phyloP scores from a whole-genome alignment of 257 asterid species.

The Nyctanthes arbortristis region DNA sequence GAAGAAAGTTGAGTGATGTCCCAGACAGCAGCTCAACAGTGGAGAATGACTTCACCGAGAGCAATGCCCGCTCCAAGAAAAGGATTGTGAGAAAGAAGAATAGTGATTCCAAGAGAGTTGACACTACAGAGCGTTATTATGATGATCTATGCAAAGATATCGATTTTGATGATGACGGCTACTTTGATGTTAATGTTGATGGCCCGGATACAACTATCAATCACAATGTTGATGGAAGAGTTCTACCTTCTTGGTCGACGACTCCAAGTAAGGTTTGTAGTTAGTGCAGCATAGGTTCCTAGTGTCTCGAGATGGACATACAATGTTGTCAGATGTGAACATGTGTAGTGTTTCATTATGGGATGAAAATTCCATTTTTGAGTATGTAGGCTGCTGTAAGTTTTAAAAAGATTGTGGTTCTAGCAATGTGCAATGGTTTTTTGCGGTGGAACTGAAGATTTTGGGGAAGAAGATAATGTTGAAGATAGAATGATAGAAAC shows the following conservation, averaged over 20 bases:
- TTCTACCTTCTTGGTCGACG: conserved; percentile 59
- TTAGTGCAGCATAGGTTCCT: conserved; percentile 12
- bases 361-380: conserved; percentile 7
- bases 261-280: conserved; percentile 27
- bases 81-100: conserved; percentile 42
- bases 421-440: background rate
- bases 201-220: conserved; percentile 27
- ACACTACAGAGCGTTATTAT: conserved; percentile 21
- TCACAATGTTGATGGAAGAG: conserved; percentile 47
- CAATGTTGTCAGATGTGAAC: conserved; percentile 9
- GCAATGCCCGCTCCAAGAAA: conserved; percentile 64
- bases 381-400: conserved; percentile 14
- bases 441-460: too few relatives aligned
- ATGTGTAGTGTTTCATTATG: background rate
- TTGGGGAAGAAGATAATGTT: too few relatives aligned
- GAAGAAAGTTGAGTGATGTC: conserved; percentile 38
- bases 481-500: too few relatives aligned
- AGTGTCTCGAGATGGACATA: background rate
- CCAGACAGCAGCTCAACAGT: conserved; percentile 28
- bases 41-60: conserved; percentile 46
- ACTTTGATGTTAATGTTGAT: conserved; percentile 37
- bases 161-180: conserved; percentile 51
- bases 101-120: conserved; percentile 16
- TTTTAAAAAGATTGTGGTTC: conserved; percentile 15
- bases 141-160: conserved; percentile 42